Conservation (phyloP, 1,139 yeast species). For the Yamadazyma epiphylla region DNA sequence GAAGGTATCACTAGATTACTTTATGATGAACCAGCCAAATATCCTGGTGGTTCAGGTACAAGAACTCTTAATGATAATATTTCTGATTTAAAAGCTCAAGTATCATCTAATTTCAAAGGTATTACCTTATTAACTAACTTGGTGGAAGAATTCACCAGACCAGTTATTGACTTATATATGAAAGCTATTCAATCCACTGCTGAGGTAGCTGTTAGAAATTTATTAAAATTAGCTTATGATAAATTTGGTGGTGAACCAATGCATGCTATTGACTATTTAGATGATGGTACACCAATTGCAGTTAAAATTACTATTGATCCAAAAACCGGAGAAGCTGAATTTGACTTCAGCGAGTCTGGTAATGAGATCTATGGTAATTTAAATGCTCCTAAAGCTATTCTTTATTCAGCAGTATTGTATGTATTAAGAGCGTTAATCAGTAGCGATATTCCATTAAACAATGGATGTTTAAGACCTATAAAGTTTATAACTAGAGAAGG, state of each 20-base stretch:
- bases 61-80: slow-evolving; percentile 39
- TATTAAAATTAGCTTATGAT: slow-evolving; percentile 30
- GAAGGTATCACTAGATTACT: slow-evolving; percentile 34
- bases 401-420: slow-evolving; percentile 77
- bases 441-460: slow-evolving; percentile 78
- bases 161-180: slow-evolving; percentile 40
- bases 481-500: slow-evolving; percentile 63
- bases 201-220: slow-evolving; percentile 36
- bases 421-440: slow-evolving; percentile 72
- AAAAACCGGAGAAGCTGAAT: slow-evolving; percentile 33
- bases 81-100: slow-evolving; percentile 44
- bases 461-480: slow-evolving; percentile 77
- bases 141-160: slow-evolving; percentile 28
- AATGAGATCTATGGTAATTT: slow-evolving; percentile 43
- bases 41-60: slow-evolving; percentile 46
- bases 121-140: slow-evolving; percentile 29
- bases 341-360: slow-evolving; percentile 41
- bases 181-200: slow-evolving; percentile 42
- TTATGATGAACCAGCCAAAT: slow-evolving; percentile 40
- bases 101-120: slow-evolving; percentile 41
- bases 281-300: slow-evolving; percentile 43
- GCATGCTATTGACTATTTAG: slow-evolving; percentile 37
- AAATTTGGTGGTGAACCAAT: slow-evolving; percentile 34
- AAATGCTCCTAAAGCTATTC: slow-evolving; percentile 58
- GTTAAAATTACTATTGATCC: slow-evolving; percentile 31